Evolutionary conservation across 345 rosid species (phyloP).

Genomic region (Lepidium aucheri): DNA sequence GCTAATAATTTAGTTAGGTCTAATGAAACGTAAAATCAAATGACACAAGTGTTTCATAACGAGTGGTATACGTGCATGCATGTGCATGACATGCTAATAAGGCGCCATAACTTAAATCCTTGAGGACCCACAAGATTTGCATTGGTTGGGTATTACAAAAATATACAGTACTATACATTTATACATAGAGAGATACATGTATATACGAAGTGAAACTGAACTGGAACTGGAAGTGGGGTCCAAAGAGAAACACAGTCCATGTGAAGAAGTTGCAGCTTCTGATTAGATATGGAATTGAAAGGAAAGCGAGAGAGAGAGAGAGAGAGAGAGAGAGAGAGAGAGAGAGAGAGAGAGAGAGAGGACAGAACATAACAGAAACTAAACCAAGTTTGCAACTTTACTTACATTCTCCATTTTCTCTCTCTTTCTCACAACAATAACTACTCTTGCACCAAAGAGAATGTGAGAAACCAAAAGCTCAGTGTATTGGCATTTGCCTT

Average conservation of each 20-base stretch:
- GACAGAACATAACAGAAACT: constrained; percentile 29
- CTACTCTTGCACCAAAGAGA: constrained; percentile 27
- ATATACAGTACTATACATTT: background rate
- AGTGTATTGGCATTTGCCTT: constrained; percentile 14
- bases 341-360: constrained; percentile 19
- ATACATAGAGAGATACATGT: background rate
- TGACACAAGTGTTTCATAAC: constrained; percentile 1
- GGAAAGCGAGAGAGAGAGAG: constrained; percentile 26
- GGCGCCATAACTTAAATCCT: background rate
- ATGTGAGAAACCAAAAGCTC: constrained; percentile 19
- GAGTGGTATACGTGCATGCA: constrained; percentile 22
- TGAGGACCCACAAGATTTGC: constrained; percentile 6
- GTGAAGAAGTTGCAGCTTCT: constrained; percentile 29
- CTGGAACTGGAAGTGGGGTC: constrained; percentile 19
- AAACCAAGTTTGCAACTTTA: constrained; percentile 26
- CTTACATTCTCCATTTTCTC: constrained; percentile 12
- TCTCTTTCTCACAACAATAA: background rate
- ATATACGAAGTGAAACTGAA: constrained; percentile 15
- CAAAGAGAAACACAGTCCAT: constrained; percentile 22
- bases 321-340: constrained; percentile 13
- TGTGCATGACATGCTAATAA: constrained; percentile 21
- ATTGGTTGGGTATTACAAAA: background rate
- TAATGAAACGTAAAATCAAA: constrained; percentile 21
- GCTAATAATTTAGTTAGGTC: background rate
- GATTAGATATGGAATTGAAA: constrained; percentile 21